Evolutionary conservation across 805 yeast genomes (phyloP).

Genomic region (Yamadazyma phyllophila): DNA sequence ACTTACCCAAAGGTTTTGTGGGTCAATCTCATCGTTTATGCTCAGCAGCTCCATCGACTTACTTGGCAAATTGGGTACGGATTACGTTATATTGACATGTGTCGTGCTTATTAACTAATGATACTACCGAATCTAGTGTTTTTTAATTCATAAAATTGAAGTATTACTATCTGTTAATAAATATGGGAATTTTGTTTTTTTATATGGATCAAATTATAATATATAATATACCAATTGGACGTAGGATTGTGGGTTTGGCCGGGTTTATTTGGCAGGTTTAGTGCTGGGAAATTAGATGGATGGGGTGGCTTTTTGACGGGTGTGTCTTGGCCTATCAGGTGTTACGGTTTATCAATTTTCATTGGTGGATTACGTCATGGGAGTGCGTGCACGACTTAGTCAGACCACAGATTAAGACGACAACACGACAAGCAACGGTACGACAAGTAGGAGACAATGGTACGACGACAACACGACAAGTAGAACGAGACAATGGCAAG

Average conservation of each 20-base stretch:
- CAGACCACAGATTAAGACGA: no score
- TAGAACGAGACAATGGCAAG: no score
- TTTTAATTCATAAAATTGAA: conserved; percentile 6
- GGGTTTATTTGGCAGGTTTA: no score
- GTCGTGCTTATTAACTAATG: neutral
- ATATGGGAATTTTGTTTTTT: conserved; percentile 9
- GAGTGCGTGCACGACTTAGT: neutral
- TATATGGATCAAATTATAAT: conserved; percentile 6
- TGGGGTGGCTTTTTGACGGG: neutral
- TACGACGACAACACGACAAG: no score
- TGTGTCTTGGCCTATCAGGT: no score
- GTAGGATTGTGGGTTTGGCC: no score
- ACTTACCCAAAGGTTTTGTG: conserved; percentile 2
- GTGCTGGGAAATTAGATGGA: neutral
- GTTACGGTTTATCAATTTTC: no score
- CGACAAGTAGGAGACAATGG: no score
- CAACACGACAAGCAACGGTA: no score
- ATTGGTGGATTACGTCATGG: neutral
- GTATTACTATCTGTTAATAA: conserved; percentile 5
- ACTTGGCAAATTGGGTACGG: no score
- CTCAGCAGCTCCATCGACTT: no score
- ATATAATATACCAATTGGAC: conserved; percentile 2
- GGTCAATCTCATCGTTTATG: neutral
- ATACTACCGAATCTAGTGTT: neutral
- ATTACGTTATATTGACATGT: no score